Percentiles rank a stretch among this genome's conserved stretches.
phyloP scores from a whole-genome alignment of 2,329 filamentous ascomycete species.

The Cordyceps fumosorosea region DNA sequence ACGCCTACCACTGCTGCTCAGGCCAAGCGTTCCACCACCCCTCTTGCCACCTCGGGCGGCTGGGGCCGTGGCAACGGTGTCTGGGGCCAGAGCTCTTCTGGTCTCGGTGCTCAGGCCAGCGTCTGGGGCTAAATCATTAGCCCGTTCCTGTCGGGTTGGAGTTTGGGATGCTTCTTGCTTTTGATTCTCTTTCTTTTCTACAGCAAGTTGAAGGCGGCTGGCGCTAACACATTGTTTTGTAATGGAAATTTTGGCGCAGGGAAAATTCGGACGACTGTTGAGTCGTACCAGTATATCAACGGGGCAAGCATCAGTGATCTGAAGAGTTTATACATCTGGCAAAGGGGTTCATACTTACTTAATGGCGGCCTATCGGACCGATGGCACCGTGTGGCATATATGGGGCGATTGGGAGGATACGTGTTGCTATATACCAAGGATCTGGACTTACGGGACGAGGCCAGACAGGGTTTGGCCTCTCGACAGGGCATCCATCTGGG shows the following conservation, averaged over 20 bases:
- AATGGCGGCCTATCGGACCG: constrained; percentile 1
- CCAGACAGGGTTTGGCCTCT: constrained; percentile 5
- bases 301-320: constrained; percentile 1
- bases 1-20: constrained; percentile 43
- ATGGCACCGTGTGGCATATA: constrained; percentile 9
- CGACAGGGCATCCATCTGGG: constrained; percentile 9
- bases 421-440: constrained; percentile 10
- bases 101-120: constrained; percentile 80
- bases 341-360: constrained; percentile 1
- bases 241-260: constrained; percentile 4
- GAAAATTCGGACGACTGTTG: background rate
- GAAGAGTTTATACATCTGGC: constrained; percentile 4
- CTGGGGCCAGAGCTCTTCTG: constrained; percentile 77
- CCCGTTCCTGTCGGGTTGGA: background rate
- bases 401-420: constrained; percentile 4
- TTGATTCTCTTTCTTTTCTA: constrained; percentile 15
- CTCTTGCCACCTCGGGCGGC: constrained; percentile 77
- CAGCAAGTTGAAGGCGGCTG: background rate
- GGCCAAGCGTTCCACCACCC: constrained; percentile 77
- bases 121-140: constrained; percentile 69
- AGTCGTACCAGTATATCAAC: constrained; percentile 1
- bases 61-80: constrained; percentile 79
- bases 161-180: constrained; percentile 15
- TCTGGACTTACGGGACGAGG: constrained; percentile 4
- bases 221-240: constrained; percentile 1